Percentiles rank a stretch among this genome's conserved stretches.
phyloP scores from a whole-genome alignment of 495 filamentous ascomycete species.

The Penicilliopsis zonata region DNA sequence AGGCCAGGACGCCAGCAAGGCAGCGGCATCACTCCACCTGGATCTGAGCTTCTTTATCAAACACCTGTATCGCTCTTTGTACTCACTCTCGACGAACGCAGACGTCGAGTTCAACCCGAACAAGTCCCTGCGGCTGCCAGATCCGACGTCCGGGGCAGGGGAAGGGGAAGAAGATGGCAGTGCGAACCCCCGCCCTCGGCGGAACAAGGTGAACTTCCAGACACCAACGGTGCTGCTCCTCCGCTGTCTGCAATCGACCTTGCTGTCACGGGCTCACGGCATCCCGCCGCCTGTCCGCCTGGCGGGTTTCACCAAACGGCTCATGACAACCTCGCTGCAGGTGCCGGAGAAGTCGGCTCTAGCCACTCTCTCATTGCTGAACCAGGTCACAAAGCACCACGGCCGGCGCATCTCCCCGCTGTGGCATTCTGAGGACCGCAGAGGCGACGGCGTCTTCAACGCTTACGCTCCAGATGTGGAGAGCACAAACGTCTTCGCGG shows the following conservation, averaged over 20 bases:
- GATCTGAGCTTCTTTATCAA: slow-evolving; percentile 92
- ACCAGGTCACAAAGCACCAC: slow-evolving; percentile 61
- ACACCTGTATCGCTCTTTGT: slow-evolving; percentile 76
- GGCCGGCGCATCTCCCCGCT: slow-evolving; percentile 54
- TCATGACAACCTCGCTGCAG: slow-evolving; percentile 70
- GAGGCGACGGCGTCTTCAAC: slow-evolving; percentile 64
- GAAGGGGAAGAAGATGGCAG: slow-evolving; percentile 7
- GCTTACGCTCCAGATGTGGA: slow-evolving; percentile 49
- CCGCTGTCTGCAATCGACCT: slow-evolving; percentile 64
- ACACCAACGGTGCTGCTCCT: slow-evolving; percentile 86
- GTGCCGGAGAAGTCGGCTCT: slow-evolving; percentile 77
- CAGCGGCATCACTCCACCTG: slow-evolving; percentile 58
- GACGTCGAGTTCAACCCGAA: slow-evolving; percentile 72
- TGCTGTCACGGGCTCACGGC: slow-evolving; percentile 37
- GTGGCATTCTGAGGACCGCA: slow-evolving; percentile 84
- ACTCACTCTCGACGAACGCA: slow-evolving; percentile 63
- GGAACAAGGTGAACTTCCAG: slow-evolving; percentile 77
- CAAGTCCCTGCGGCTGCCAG: slow-evolving; percentile 67
- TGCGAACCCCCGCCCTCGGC: slow-evolving; percentile 11
- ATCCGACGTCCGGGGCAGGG: slow-evolving; percentile 43
- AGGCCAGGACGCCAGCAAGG: slow-evolving; percentile 65
- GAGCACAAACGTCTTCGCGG: slow-evolving; percentile 76
- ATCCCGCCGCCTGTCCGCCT: slow-evolving; percentile 67
- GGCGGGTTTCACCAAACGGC: slow-evolving; percentile 85
- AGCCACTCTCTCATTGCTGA: slow-evolving; percentile 62